Base-by-base conservation (phyloP, 495 filamentous ascomycete genomes). In the Xylaria telfairii region DNA sequence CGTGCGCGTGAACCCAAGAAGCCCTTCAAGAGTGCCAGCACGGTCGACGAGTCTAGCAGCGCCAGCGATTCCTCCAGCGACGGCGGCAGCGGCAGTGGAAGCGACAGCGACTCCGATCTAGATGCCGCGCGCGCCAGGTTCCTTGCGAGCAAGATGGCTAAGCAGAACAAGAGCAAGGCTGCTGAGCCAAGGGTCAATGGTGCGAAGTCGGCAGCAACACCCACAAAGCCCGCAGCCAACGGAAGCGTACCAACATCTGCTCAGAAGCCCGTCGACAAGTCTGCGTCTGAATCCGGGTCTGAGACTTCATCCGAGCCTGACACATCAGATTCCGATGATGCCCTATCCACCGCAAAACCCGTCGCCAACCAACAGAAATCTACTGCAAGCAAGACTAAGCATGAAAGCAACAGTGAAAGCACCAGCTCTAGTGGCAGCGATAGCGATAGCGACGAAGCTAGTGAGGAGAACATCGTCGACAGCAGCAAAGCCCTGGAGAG, bases 101-200 rank as follows among this genome's bases (percentile, higher is more conserved):
- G 75, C 57, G 74, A 74, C 10, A 78, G 79, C 67, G 76, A 76
- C 9, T 71, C 39, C 65, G 75, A 80, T 42, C 64, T 78, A 8
- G 72, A 76, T n/a, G 73, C 73, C 13, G 79, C 71, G 15, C 73
- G 67, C 71, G 71, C 75, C 70, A 81, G 75, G 73, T 71, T 64
- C 21, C 17, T 61, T 0, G 67, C 67, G 19, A 51, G 30, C 44
- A 51, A 61, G 56, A 26, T 42, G 5, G 73, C 64, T 5, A 75
- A 74, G 47, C 76, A 79, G 44, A 68, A 72, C 17, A 69, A 47
- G 28, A 70, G 69, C 19, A 68, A 47, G 39, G 65, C 56, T 26
- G 24, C 72, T 60, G 65, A 78, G 39, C 30, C 67, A 17, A 60
- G 44, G 47, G 51, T 65, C 51, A 74, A 76, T 21, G 53, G 51